A percentile compares a stretch with the other conserved stretches of the same genome.
Evolutionary conservation across 2,329 filamentous ascomycete species (phyloP).

Genomic region (Akanthomyces dipterigenus): DNA sequence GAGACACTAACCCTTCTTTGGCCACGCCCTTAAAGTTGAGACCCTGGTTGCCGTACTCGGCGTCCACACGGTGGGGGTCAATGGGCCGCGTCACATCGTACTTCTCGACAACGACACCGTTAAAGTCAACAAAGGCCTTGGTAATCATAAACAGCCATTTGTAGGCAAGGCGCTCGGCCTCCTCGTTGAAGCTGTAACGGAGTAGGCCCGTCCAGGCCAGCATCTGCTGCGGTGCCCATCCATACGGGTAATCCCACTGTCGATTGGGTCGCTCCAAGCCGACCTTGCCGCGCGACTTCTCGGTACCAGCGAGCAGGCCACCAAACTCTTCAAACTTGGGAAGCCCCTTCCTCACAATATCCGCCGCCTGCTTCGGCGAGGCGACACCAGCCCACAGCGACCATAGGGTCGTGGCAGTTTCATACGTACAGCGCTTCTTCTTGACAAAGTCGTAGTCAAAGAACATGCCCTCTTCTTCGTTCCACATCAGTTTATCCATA

Average conservation of each 20-base stretch:
- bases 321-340: constrained; percentile 85
- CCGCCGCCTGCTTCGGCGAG: constrained; percentile 76
- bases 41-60: constrained; percentile 97
- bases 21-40: constrained; percentile 92
- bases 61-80: constrained; percentile 89
- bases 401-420: constrained; percentile 93
- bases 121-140: constrained; percentile 97
- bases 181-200: constrained; percentile 85
- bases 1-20: constrained; percentile 75
- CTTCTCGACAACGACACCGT: constrained; percentile 96
- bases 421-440: constrained; percentile 75
- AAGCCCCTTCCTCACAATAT: constrained; percentile 72
- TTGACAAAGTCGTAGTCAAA: constrained; percentile 92
- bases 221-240: constrained; percentile 98
- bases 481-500: constrained; percentile 93
- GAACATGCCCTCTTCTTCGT: constrained; percentile 87
- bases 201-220: constrained; percentile 90
- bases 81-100: constrained; percentile 90
- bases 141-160: constrained; percentile 99
- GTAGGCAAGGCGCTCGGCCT: constrained; percentile 84
- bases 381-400: constrained; percentile 91
- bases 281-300: constrained; percentile 76
- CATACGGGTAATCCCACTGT: constrained; percentile 98
- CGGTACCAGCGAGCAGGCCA: constrained; percentile 81
- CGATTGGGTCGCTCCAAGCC: constrained; percentile 81